Conservation (phyloP, 1,284 basidiomycete genomes). For the Leccinum solheimii region DNA sequence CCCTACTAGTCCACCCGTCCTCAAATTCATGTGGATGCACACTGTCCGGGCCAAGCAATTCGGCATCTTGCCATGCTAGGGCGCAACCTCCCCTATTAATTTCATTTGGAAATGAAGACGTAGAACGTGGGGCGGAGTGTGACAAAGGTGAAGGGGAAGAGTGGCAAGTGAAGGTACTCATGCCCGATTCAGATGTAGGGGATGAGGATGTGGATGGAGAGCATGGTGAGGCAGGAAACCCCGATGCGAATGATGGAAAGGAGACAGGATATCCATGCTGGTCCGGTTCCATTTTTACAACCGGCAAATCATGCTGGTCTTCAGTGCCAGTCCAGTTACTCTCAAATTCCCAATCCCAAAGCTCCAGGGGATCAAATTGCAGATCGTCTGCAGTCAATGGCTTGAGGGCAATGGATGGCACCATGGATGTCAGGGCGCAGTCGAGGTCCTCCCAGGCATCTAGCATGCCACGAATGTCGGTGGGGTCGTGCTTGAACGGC, state of each 20-base stretch:
- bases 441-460: constrained; percentile 67
- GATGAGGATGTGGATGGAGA: constrained; percentile 27
- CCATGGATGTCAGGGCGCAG: constrained; percentile 32
- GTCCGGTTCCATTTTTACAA: constrained; percentile 29
- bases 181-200: constrained; percentile 20
- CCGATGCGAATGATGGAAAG: constrained; percentile 6
- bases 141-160: constrained; percentile 19
- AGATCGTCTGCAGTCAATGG: constrained; percentile 36
- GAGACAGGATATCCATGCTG: constrained; percentile 17
- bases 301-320: constrained; percentile 23
- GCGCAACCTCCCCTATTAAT: constrained; percentile 25
- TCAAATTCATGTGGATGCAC: constrained; percentile 48
- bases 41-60: constrained; percentile 50
- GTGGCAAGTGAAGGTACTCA: constrained; percentile 17
- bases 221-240: constrained; percentile 17
- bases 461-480: constrained; percentile 58
- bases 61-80: constrained; percentile 47
- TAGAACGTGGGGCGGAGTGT: constrained; percentile 7
- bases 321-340: constrained; percentile 27
- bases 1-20: constrained; percentile 39
- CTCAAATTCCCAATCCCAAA: constrained; percentile 51
- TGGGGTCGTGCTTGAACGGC: constrained; percentile 56
- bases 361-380: constrained; percentile 48
- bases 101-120: constrained; percentile 10
- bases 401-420: constrained; percentile 33